Base-by-base conservation (phyloP, 2,329 filamentous ascomycete genomes). In the Cytospora paraplurivora region DNA sequence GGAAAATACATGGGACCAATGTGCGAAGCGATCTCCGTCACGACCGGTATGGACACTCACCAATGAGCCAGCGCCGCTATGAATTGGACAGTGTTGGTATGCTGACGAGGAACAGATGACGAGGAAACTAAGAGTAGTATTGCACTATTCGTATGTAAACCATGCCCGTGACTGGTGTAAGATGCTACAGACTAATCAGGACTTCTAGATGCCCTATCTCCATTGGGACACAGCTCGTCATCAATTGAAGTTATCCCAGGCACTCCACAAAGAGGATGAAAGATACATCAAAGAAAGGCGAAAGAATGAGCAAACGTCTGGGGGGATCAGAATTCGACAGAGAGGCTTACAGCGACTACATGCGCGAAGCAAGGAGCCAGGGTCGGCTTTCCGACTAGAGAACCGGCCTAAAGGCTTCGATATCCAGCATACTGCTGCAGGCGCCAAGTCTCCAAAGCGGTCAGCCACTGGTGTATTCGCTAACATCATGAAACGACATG, bases 221-320 rank as follows among this genome's bases (percentile, higher is more conserved):
- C 76, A 79, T 32, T 79, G 77, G 76, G 77, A 79, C 38, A 76
- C 73, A 0, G 75, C 62, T 21, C 64, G 64, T 7, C 64, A 64
- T 34, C 64, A 66, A 7, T n/a, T 21, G 2, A 63, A 63, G 17
- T 54, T 66, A 6, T 63, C 56, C 2, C 21, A 66, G 12, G 54
- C 64, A 17, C 54, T 66, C 6, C 49, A 63, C 21, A 66, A 66
- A 32, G 61, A 63, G 34, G 56, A 37, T 7, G 64, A 66, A 10
- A 60, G 59, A 21, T 51, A 64, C 13, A 59, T 51, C 3, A 66
- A 56, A n/a, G 64, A 66, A 13, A 63, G 54, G 37, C 32, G 60
- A 3, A 32, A 53, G 19, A 59, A 57, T 11, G 64, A 66, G 11
- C 49, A 44, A 5, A 59, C 59, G 15, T 21, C 54, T 3, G 52